These are phyloP conservation scores for Stagonosporopsis rhizophila DNA, from an alignment of 2,329 filamentous ascomycete species.

Conservation along the genomic window DNA sequence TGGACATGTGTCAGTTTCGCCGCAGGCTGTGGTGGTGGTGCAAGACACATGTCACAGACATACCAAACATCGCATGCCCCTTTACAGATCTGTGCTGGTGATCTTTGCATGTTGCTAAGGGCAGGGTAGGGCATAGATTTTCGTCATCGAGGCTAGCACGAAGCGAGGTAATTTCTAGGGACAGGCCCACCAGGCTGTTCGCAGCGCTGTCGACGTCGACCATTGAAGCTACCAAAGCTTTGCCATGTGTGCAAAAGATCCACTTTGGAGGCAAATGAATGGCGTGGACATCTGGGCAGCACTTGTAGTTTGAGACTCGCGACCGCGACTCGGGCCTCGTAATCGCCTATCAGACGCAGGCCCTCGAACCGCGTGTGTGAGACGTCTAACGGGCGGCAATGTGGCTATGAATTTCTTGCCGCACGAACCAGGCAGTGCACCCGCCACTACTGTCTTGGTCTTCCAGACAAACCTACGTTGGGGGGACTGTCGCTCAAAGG, in stretches of 20 bases:
- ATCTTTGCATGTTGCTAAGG: constrained; percentile 25
- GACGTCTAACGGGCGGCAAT: constrained; percentile 36
- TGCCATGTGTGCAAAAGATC: constrained; percentile 3
- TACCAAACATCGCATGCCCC: constrained; percentile 27
- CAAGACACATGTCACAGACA: constrained; percentile 15
- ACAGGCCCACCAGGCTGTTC: constrained; percentile 13
- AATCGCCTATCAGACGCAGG: constrained; percentile 32
- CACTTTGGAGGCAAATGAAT: constrained; percentile 9
- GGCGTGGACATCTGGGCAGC: constrained; percentile 4
- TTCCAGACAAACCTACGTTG: constrained; percentile 8
- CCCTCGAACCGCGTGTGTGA: constrained; percentile 28
- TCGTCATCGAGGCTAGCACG: constrained; percentile 37
- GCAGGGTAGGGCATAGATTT: constrained; percentile 28
- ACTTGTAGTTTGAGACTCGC: constrained; percentile 11
- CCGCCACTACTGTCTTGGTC: constrained; percentile 28
- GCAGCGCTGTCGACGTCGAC: constrained; percentile 13
- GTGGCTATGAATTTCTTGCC: constrained; percentile 31
- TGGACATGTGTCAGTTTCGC: constrained; percentile 24
- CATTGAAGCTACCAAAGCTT: constrained; percentile 9
- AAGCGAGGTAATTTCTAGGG: constrained; percentile 14
- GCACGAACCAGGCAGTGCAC: constrained; percentile 27
- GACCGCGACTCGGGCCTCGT: constrained; percentile 10
- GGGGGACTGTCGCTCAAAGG: constrained; percentile 17
- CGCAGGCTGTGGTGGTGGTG: constrained; percentile 21
- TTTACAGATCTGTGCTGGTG: constrained; percentile 21